phyloP scores from a whole-genome alignment of 2,329 filamentous ascomycete species.

The Xylaria sp. region DNA sequence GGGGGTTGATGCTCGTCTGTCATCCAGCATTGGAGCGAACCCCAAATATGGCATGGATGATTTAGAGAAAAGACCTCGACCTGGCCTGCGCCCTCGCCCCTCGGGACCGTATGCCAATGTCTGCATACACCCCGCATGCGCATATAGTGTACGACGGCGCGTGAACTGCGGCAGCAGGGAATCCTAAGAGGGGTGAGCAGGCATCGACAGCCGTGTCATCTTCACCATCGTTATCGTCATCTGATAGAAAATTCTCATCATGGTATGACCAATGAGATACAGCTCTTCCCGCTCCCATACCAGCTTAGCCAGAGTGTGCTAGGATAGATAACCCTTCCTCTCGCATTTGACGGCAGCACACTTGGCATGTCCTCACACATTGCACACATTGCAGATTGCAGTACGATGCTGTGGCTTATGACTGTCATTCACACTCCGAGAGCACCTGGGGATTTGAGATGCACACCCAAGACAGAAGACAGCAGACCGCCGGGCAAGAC shows the following conservation, averaged over 20 bases:
- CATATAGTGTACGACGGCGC: slow-evolving; percentile 24
- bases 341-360: not conserved
- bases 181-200: slow-evolving; percentile 22
- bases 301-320: not conserved
- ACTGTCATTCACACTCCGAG: not conserved
- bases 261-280: slow-evolving; percentile 4
- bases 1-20: slow-evolving; percentile 12
- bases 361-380: not conserved
- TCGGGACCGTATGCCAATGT: slow-evolving; percentile 30
- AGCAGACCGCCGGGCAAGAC: slow-evolving; percentile 14
- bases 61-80: not conserved
- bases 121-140: slow-evolving; percentile 35
- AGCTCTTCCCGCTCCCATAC: not conserved
- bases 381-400: not conserved
- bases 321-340: slow-evolving; percentile 1
- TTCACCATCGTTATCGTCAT: slow-evolving; percentile 25
- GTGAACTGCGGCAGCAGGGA: slow-evolving; percentile 34
- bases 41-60: slow-evolving; percentile 3
- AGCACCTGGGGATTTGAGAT: slow-evolving; percentile 15
- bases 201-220: slow-evolving; percentile 32
- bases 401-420: not conserved
- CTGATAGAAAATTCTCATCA: slow-evolving; percentile 18
- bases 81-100: not conserved
- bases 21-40: slow-evolving; percentile 13
- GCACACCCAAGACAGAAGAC: too few species aligned